phyloP scores from a whole-genome alignment of 129 eudicot species.

The Flaveria brownii region DNA sequence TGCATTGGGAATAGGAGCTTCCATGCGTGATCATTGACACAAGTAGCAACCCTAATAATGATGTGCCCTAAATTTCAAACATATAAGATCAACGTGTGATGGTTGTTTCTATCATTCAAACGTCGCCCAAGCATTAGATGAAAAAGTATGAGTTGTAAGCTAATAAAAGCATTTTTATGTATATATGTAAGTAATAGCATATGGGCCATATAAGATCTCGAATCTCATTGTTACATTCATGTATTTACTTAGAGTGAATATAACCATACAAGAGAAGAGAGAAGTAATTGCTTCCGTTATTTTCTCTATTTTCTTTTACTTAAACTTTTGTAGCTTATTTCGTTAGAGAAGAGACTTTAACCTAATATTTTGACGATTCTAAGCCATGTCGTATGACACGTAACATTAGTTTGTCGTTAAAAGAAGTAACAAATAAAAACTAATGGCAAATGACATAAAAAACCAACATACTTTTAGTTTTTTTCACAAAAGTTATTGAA shows the following conservation, averaged over 20 bases:
- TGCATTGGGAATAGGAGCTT: neutral
- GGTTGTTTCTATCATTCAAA: neutral
- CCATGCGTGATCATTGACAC: neutral
- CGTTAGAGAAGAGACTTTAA: too few relatives aligned
- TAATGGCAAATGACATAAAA: too few relatives aligned
- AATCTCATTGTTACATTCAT: neutral
- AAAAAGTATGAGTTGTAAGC: neutral
- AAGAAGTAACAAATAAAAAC: too few relatives aligned
- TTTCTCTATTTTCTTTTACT: too few relatives aligned
- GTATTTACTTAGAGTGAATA: neutral
- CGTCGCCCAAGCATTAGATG: neutral
- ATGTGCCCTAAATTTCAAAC: neutral
- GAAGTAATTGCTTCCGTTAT: neutral
- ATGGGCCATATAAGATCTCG: neutral
- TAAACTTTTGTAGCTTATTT: too few relatives aligned
- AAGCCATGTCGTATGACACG: too few relatives aligned
- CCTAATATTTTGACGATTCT: too few relatives aligned
- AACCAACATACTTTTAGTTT: too few relatives aligned
- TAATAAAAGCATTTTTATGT: neutral
- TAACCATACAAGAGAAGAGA: neutral
- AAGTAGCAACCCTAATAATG: too few relatives aligned
- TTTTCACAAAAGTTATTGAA: too few relatives aligned
- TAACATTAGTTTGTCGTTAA: too few relatives aligned
- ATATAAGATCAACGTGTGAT: neutral
- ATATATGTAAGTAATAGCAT: neutral